phyloP scores from a whole-genome alignment of 805 yeast species.

The Wickerhamiella alocasiicola region DNA sequence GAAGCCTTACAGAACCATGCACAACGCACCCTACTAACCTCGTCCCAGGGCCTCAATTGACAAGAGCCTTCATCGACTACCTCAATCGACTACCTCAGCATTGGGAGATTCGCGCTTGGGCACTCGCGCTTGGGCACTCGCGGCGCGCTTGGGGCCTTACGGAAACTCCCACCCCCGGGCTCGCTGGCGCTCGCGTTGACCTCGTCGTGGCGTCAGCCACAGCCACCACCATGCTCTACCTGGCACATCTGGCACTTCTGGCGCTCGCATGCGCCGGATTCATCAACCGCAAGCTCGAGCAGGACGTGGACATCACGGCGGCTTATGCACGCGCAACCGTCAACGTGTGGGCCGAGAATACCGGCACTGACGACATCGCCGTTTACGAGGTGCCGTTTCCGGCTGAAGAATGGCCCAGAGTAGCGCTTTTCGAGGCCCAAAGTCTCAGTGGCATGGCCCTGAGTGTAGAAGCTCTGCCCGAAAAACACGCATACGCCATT shows the following conservation, averaged over 20 bases:
- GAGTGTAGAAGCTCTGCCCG: conserved; percentile 13
- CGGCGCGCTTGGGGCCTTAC: too few species aligned
- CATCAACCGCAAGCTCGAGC: conserved; percentile 46
- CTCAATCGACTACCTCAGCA: too few species aligned
- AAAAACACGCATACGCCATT: conserved; percentile 30
- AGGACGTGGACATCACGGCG: conserved; percentile 51
- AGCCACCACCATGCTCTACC: too few species aligned
- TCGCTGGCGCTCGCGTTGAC: conserved; percentile 2
- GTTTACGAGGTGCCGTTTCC: conserved; percentile 53
- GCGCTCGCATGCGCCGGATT: conserved; percentile 26
- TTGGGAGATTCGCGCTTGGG: too few species aligned
- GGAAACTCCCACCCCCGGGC: too few species aligned
- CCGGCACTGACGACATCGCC: conserved; percentile 39
- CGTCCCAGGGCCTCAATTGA: too few species aligned
- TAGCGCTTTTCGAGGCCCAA: conserved; percentile 37
- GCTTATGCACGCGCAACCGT: conserved; percentile 54
- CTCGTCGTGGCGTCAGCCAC: not conserved
- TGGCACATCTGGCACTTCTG: not conserved
- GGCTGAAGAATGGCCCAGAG: conserved; percentile 29
- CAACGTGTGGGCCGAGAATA: conserved; percentile 46
- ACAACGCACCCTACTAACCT: too few species aligned
- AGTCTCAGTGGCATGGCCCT: conserved; percentile 23
- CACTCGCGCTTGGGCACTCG: too few species aligned
- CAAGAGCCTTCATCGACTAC: too few species aligned
- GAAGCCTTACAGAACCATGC: too few species aligned